These are phyloP conservation scores for Delitschia confertaspora DNA, from an alignment of 495 filamentous ascomycete genomes.

Conservation along the genomic window DNA sequence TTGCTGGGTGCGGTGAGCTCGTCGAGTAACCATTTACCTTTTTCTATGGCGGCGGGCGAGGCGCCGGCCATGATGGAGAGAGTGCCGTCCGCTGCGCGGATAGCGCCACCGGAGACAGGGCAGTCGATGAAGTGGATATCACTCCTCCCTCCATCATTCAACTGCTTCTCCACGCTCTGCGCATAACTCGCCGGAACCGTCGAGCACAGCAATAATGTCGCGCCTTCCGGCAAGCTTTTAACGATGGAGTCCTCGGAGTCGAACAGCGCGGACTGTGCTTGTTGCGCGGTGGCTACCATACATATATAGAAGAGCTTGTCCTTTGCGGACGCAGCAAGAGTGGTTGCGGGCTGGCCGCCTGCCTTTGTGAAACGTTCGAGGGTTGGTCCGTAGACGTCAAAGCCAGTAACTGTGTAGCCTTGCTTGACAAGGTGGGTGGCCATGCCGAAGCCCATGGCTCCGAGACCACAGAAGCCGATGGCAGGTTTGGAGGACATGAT, in stretches of 20 bases:
- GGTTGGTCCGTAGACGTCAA: slow-evolving; percentile 65
- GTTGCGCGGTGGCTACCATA: slow-evolving; percentile 71
- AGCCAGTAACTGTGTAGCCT: slow-evolving; percentile 62
- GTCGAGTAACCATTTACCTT: slow-evolving; percentile 51
- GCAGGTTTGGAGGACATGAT: slow-evolving; percentile 33
- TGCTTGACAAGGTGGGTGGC: slow-evolving; percentile 65
- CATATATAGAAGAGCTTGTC: slow-evolving; percentile 55
- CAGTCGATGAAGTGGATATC: slow-evolving; percentile 65
- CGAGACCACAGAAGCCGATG: slow-evolving; percentile 72
- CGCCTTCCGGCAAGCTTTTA: slow-evolving; percentile 43
- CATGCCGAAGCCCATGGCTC: slow-evolving; percentile 87
- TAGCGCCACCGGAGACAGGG: slow-evolving; percentile 71
- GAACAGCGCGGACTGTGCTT: slow-evolving; percentile 59
- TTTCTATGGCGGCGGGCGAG: slow-evolving; percentile 46
- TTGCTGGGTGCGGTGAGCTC: slow-evolving; percentile 54
- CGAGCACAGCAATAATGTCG: slow-evolving; percentile 61
- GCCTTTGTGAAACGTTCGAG: slow-evolving; percentile 60
- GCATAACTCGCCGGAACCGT: slow-evolving; percentile 64
- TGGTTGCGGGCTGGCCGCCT: slow-evolving; percentile 53
- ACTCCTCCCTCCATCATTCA: slow-evolving; percentile 45
- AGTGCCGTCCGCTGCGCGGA: slow-evolving; percentile 63
- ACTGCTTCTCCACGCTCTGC: slow-evolving; percentile 47
- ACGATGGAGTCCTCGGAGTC: slow-evolving; percentile 50
- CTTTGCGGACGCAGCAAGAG: slow-evolving; percentile 54
- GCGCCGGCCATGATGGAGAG: slow-evolving; percentile 76